These are phyloP conservation scores for Solanum etuberosum DNA, from an alignment of 257 asterid species.

Conservation along the genomic window DNA sequence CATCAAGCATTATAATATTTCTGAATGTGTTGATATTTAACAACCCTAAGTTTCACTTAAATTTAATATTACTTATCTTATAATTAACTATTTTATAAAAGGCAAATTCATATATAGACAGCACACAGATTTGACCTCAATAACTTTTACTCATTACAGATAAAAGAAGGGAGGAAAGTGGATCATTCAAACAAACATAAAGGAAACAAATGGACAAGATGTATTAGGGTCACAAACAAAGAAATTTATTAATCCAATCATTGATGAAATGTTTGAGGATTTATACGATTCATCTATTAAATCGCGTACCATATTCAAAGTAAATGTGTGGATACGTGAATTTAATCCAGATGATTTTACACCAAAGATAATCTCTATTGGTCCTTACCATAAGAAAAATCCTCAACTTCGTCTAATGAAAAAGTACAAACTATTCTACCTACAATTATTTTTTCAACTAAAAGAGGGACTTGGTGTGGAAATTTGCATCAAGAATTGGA, in stretches of 20 bases:
- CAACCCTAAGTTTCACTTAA: too few relatives aligned
- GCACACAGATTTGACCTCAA: too few relatives aligned
- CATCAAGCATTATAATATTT: too few relatives aligned
- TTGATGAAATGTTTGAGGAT: neutral
- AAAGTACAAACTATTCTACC: neutral
- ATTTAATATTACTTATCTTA: too few relatives aligned
- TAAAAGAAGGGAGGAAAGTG: neutral
- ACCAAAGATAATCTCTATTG: constrained; percentile 6
- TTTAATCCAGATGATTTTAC: neutral
- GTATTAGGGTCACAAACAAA: neutral
- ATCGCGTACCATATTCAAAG: neutral
- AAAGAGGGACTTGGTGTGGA: neutral
- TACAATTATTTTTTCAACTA: neutral
- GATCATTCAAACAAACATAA: neutral
- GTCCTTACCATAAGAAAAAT: constrained; percentile 1
- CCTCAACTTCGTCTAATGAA: neutral
- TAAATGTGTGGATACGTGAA: neutral
- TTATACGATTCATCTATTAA: neutral
- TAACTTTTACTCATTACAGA: neutral
- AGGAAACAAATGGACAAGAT: neutral
- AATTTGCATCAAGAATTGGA: neutral
- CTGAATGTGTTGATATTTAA: too few relatives aligned
- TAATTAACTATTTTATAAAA: too few relatives aligned
- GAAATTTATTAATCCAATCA: neutral
- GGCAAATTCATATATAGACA: too few relatives aligned